Conservation (phyloP, 1,139 yeast species). For the Lodderomyces parapsilosis region DNA sequence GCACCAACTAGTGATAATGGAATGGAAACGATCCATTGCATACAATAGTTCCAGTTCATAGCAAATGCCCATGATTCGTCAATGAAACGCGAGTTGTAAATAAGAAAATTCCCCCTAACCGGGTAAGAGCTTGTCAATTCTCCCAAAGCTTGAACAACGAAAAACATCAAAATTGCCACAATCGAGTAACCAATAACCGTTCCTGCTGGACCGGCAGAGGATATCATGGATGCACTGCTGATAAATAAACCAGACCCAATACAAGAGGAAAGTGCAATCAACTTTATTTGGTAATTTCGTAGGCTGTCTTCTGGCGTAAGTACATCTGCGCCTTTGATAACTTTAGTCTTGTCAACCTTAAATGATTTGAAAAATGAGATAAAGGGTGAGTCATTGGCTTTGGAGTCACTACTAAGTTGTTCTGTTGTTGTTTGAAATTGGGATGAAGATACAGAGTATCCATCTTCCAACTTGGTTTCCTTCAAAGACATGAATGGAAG, state of each 20-base stretch:
- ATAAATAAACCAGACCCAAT: slow-evolving; percentile 57
- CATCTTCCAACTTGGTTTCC: slow-evolving; percentile 12
- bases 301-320: slow-evolving; percentile 19
- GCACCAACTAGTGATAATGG: slow-evolving; percentile 42
- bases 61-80: slow-evolving; percentile 45
- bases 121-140: slow-evolving; percentile 42
- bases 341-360: slow-evolving; percentile 7
- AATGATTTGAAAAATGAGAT: slow-evolving; percentile 11
- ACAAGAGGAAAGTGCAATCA: slow-evolving; percentile 83
- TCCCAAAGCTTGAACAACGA: slow-evolving; percentile 42
- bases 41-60: slow-evolving; percentile 44
- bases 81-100: slow-evolving; percentile 39
- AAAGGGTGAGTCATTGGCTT: slow-evolving; percentile 4
- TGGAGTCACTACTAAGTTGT: neutral
- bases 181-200: slow-evolving; percentile 51
- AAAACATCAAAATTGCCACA: slow-evolving; percentile 27
- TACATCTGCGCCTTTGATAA: slow-evolving; percentile 12
- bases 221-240: slow-evolving; percentile 36
- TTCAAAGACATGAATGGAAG: slow-evolving; percentile 3
- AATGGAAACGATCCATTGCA: slow-evolving; percentile 35
- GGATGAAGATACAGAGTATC: slow-evolving; percentile 12
- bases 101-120: slow-evolving; percentile 40
- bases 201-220: slow-evolving; percentile 67
- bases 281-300: slow-evolving; percentile 39
- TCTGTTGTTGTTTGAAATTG: slow-evolving; percentile 8